Conservation (phyloP, 208 protist genomes). For the Blechomonas ayalai region DNA sequence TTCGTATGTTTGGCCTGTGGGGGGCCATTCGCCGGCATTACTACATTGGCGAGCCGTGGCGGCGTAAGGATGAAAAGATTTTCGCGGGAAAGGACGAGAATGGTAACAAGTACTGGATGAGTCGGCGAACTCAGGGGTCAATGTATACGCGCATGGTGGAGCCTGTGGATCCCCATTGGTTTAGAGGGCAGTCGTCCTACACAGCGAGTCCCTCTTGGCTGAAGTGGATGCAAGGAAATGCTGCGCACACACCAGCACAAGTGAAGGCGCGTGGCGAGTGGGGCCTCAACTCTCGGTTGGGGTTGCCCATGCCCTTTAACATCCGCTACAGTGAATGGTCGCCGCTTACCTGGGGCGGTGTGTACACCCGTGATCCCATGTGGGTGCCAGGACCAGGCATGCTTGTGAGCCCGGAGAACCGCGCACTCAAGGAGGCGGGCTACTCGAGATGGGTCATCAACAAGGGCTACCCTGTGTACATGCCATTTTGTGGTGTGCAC, state of each 20-base stretch:
- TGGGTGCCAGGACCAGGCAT: conserved; percentile 64
- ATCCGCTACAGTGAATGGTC: conserved; percentile 80
- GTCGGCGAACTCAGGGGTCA: conserved; percentile 39
- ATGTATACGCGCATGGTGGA: conserved; percentile 64
- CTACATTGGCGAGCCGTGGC: conserved; percentile 85
- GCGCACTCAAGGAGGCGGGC: conserved; percentile 70
- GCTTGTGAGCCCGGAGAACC: conserved; percentile 74
- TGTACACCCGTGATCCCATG: conserved; percentile 72
- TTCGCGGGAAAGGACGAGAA: conserved; percentile 89
- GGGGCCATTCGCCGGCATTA: conserved; percentile 64
- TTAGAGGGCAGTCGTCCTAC: conserved; percentile 69
- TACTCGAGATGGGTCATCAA: conserved; percentile 83
- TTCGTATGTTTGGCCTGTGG: conserved; percentile 87
- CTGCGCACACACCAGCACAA: conserved; percentile 80
- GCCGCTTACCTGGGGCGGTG: conserved; percentile 51
- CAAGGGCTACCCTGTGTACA: conserved; percentile 75
- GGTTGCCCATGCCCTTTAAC: conserved; percentile 74
- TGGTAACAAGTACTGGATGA: conserved; percentile 87
- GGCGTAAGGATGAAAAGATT: conserved; percentile 88
- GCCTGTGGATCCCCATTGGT: conserved; percentile 81
- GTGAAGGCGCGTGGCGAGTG: conserved; percentile 83
- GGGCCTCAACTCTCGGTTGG: conserved; percentile 79
- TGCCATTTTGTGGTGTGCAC: conserved; percentile 86
- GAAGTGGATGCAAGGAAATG: conserved; percentile 80
- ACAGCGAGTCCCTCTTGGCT: conserved; percentile 62